Evolutionary conservation across 495 filamentous ascomycete species (phyloP), one percentile per base, ranked within the genome.

Genomic region (Lasiosphaeris hirsuta): DNA sequence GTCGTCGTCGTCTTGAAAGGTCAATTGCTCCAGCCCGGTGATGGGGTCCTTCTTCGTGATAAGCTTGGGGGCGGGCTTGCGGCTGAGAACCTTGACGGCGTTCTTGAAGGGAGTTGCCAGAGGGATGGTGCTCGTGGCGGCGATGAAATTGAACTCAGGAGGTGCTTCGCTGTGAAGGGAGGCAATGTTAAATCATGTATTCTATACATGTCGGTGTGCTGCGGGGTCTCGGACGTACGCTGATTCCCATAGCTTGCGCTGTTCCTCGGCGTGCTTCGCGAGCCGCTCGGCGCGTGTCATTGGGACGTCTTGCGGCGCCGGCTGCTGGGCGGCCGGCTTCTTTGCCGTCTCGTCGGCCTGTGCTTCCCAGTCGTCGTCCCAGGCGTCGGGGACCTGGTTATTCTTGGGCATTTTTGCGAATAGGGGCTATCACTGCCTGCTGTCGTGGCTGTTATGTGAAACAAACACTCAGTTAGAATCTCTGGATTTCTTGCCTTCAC

Each of bases 321-420:
- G 70, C 19, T 61, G 60, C 63, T 68, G 83, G 82, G 57, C 78
- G 13, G 68, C 71, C 54, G 78, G 62, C 61, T 74, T 73, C 72
- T 82, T 69, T 18, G 72, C 62, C 49, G 63, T 63, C 43, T 71
- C 65, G 66, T 96, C 90, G 38, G 88, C 90, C 66, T 88, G 78
- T 5, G 73, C 75, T 67, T 92, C 88, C 90, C 90, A 96, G 63
- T 96, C 89, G 61, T 93, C 90, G 59, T 79, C 92, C 92, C 92
- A 96, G 45, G 89, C 90, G 68, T 96, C 85, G 34, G 90, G 86
- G 55, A 85, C 71, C 41, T 75, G 71, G 65, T 63, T 54, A 71
- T 72, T 47, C 62, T 76, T 78, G 56, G 78, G 82, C 79, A 86
- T 87, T 58, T 60, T 70, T 33, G 18, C 33, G 23, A 30, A 30